These are phyloP conservation scores for Trichoderma asperelloides DNA, from an alignment of 495 filamentous ascomycete species.

Conservation along the genomic window DNA sequence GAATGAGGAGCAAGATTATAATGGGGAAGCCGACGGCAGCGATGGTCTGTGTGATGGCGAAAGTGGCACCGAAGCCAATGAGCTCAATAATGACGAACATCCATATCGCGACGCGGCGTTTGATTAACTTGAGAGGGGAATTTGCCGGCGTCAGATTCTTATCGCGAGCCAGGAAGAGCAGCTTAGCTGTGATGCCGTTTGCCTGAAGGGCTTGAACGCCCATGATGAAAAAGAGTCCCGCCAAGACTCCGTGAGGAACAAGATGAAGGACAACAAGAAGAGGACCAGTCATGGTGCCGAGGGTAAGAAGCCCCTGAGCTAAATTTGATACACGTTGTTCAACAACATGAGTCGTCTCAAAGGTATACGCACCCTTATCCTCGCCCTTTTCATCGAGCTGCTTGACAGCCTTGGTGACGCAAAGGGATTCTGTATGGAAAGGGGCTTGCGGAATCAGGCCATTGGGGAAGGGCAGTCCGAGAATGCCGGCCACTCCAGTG, in stretches of 20 bases:
- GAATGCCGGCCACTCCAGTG: constrained; percentile 70
- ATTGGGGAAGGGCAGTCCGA: constrained; percentile 87
- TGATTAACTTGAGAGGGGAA: constrained; percentile 57
- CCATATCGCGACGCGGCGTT: constrained; percentile 59
- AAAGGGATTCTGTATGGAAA: constrained; percentile 81
- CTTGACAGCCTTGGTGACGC: constrained; percentile 57
- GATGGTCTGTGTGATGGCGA: constrained; percentile 93
- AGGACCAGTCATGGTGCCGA: constrained; percentile 84
- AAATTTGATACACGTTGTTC: constrained; percentile 89
- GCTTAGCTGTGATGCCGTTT: constrained; percentile 77
- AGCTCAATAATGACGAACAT: constrained; percentile 69
- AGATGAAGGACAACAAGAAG: constrained; percentile 73
- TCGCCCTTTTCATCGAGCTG: constrained; percentile 45
- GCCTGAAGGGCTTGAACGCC: constrained; percentile 71
- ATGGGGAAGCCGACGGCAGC: constrained; percentile 92
- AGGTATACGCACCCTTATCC: constrained; percentile 53
- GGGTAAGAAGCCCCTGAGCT: constrained; percentile 69
- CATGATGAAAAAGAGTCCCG: constrained; percentile 93
- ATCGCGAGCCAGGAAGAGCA: constrained; percentile 69
- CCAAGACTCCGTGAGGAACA: constrained; percentile 80
- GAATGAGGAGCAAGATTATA: constrained; percentile 75
- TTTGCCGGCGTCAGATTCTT: constrained; percentile 48
- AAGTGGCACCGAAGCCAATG: constrained; percentile 72
- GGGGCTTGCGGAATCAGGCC: constrained; percentile 90
- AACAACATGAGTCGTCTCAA: constrained; percentile 63